A percentile compares a stretch with the other conserved stretches of the same genome.
phyloP scores from a whole-genome alignment of 768 basidiomycete genomes.

The Hericium erinaceus region DNA sequence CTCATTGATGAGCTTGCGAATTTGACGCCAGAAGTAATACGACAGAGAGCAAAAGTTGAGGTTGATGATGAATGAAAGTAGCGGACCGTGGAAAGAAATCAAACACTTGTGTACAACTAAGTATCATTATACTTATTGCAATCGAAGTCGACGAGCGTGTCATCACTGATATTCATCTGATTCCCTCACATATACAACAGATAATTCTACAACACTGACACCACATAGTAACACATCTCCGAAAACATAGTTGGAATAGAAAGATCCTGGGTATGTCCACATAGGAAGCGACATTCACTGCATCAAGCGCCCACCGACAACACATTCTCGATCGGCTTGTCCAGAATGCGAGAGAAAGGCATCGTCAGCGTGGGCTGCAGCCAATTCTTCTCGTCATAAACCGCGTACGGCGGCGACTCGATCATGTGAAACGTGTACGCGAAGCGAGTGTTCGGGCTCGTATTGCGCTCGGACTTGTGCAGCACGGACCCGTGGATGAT shows the following conservation, averaged over 20 bases:
- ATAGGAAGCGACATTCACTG: background rate
- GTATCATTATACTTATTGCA: too few relatives aligned
- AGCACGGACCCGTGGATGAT: conserved; percentile 89
- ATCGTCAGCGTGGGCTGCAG: conserved; percentile 77
- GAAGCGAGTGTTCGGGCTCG: conserved; percentile 68
- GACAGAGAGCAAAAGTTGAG: conserved; percentile 7
- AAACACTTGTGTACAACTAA: too few relatives aligned
- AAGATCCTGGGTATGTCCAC: too few relatives aligned
- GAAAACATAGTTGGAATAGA: too few relatives aligned
- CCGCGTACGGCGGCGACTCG: conserved; percentile 58
- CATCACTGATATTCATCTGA: too few relatives aligned
- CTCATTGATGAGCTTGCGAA: conserved; percentile 53
- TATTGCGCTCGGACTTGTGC: conserved; percentile 87
- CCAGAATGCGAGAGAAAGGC: conserved; percentile 67
- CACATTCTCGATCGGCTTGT: conserved; percentile 18
- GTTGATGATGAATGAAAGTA: conserved; percentile 5
- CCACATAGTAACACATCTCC: too few relatives aligned
- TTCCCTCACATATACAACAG: too few relatives aligned
- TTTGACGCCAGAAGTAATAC: conserved; percentile 30
- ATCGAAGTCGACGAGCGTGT: too few relatives aligned
- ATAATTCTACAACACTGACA: too few relatives aligned
- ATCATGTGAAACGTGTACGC: conserved; percentile 98
- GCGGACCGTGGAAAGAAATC: too few relatives aligned
- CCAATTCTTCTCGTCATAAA: conserved; percentile 92
- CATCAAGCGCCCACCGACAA: conserved; percentile 12